Percentiles rank a stretch among this genome's conserved stretches.
Evolutionary conservation across 768 basidiomycete genomes (phyloP).

Genomic region (Omphalotus guepiniiformis): DNA sequence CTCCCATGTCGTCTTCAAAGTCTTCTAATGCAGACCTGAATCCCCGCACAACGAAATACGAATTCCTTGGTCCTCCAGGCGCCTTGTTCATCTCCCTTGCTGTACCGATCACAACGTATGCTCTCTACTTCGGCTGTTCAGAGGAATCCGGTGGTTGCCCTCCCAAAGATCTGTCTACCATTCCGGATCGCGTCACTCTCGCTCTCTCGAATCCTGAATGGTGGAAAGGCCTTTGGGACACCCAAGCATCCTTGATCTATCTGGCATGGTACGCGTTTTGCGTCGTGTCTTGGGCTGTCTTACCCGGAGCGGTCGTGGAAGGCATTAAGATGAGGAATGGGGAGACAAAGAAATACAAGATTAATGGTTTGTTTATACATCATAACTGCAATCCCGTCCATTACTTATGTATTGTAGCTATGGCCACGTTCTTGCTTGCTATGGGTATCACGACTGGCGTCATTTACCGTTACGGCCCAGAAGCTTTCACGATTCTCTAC

Average conservation of each 20-base stretch:
- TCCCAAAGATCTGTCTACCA: slow-evolving; percentile 33
- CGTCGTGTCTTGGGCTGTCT: slow-evolving; percentile 71
- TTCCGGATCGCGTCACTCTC: slow-evolving; percentile 40
- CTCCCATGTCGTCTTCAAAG: too few relatives aligned
- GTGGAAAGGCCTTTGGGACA: slow-evolving; percentile 83
- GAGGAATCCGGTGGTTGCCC: slow-evolving; percentile 69
- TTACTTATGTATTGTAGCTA: slow-evolving; percentile 50
- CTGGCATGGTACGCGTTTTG: slow-evolving; percentile 89
- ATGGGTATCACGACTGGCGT: slow-evolving; percentile 68
- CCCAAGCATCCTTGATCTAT: slow-evolving; percentile 71
- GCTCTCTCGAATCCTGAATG: slow-evolving; percentile 47
- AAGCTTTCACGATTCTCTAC: slow-evolving; percentile 85
- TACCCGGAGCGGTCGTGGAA: slow-evolving; percentile 71
- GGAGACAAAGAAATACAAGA: slow-evolving; percentile 79
- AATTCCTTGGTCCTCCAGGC: slow-evolving; percentile 81
- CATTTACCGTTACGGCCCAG: slow-evolving; percentile 70
- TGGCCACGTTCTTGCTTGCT: slow-evolving; percentile 81
- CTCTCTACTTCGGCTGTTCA: slow-evolving; percentile 74
- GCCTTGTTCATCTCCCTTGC: slow-evolving; percentile 65
- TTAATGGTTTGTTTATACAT: slow-evolving; percentile 67
- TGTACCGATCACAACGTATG: slow-evolving; percentile 69
- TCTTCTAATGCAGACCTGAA: slow-evolving; percentile 40
- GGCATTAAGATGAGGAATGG: slow-evolving; percentile 75
- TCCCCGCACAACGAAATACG: slow-evolving; percentile 68
- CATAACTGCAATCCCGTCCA: background rate